Evolutionary conservation across 345 rosid species (phyloP).

Genomic region (Microcos paniculata): DNA sequence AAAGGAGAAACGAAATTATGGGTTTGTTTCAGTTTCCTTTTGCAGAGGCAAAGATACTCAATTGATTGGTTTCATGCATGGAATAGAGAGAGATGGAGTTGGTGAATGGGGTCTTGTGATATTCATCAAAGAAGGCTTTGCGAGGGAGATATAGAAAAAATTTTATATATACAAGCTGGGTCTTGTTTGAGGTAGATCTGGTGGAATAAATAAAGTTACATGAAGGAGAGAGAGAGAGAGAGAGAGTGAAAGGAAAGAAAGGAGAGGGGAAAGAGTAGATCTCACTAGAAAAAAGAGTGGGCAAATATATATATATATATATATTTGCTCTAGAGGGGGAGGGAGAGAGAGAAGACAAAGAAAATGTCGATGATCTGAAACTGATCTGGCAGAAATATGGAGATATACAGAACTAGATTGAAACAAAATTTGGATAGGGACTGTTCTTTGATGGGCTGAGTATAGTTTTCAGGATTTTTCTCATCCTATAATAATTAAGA

Average conservation of each 20-base stretch:
- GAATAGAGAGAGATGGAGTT: slow-evolving; percentile 22
- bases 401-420: slow-evolving; percentile 9
- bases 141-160: neutral
- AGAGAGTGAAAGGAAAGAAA: neutral
- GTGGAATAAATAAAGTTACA: slow-evolving; percentile 20
- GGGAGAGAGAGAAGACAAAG: slow-evolving; percentile 19
- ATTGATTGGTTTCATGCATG: slow-evolving; percentile 69
- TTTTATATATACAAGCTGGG: slow-evolving; percentile 3
- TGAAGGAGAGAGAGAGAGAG: slow-evolving; percentile 16
- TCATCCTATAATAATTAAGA: neutral
- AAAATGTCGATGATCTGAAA: slow-evolving; percentile 25
- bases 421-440: slow-evolving; percentile 22
- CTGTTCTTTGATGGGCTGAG: slow-evolving; percentile 2
- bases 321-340: neutral
- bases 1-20: neutral
- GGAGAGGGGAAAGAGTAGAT: neutral
- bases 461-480: too few species aligned
- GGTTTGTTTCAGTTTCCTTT: slow-evolving; percentile 33
- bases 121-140: slow-evolving; percentile 42
- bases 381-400: slow-evolving; percentile 24
- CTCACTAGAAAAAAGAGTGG: slow-evolving; percentile 5
- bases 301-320: neutral
- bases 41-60: slow-evolving; percentile 43
- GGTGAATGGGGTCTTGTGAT: slow-evolving; percentile 56
- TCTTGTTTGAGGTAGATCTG: slow-evolving; percentile 29